A percentile compares a stretch with the other conserved stretches of the same genome.
Conservation (phyloP, 2,329 filamentous ascomycete species). For the Aspergillus novofumigatus region DNA sequence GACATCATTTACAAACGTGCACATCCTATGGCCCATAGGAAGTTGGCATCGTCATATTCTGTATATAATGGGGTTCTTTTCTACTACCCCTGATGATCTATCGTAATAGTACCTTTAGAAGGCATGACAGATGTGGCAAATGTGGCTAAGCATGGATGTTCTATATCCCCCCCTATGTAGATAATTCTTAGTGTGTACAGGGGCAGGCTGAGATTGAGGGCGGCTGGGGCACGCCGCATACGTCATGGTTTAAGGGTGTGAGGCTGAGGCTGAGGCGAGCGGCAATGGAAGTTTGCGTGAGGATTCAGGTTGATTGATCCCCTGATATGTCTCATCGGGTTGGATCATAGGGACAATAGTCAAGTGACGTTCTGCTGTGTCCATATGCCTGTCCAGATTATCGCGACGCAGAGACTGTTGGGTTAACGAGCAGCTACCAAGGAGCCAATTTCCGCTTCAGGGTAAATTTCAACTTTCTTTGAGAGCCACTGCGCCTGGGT, state of each 20-base stretch:
- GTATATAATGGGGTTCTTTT: not conserved
- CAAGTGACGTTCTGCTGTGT: not conserved
- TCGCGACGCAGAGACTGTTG: not conserved
- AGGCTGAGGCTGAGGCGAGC: not conserved
- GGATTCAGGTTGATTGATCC: not conserved
- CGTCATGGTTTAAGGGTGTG: slow-evolving; percentile 14
- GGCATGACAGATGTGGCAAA: not conserved
- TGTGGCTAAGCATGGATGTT: not conserved
- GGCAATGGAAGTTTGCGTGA: not conserved
- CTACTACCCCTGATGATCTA: not conserved
- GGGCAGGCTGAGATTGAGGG: not conserved
- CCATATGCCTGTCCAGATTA: not conserved
- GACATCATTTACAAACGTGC: not conserved
- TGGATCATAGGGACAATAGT: not conserved
- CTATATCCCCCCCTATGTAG: too few relatives aligned
- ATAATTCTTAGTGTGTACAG: not conserved
- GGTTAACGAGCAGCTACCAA: not conserved
- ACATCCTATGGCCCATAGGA: too few relatives aligned
- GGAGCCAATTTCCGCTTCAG: not conserved
- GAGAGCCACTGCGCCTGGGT: slow-evolving; percentile 18
- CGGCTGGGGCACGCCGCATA: slow-evolving; percentile 14
- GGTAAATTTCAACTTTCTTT: slow-evolving; percentile 19
- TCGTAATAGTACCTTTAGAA: too few relatives aligned
- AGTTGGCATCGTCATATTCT: too few relatives aligned
- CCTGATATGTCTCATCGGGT: not conserved